Evolutionary conservation across 345 rosid genomes (phyloP).

Genomic region (Carallia brachiata): DNA sequence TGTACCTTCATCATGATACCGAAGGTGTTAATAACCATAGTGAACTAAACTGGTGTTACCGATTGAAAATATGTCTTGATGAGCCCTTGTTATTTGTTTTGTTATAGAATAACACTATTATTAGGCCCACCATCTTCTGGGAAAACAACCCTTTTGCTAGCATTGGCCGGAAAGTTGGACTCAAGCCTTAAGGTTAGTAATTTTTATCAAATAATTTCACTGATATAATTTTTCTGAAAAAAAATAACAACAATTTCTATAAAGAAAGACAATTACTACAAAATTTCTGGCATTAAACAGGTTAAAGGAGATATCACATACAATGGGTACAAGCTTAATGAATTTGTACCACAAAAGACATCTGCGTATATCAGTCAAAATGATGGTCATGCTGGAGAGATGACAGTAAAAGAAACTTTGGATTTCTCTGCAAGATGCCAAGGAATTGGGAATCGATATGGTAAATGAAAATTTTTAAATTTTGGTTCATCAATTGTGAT

Average conservation of each 20-base stretch:
- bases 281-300: constrained; percentile 25
- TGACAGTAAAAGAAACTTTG: constrained; percentile 91
- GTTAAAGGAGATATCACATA: constrained; percentile 63
- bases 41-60: too few species aligned
- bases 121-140: constrained; percentile 94
- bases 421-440: constrained; percentile 95
- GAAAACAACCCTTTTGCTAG: constrained; percentile 74
- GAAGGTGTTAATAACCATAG: too few species aligned
- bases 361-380: constrained; percentile 94
- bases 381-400: constrained; percentile 79
- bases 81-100: background rate
- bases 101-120: constrained; percentile 62
- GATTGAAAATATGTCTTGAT: background rate
- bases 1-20: background rate
- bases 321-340: constrained; percentile 63
- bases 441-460: constrained; percentile 87
- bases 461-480: constrained; percentile 26
- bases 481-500: too few species aligned
- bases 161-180: constrained; percentile 80
- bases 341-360: constrained; percentile 79
- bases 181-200: constrained; percentile 51
- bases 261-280: too few species aligned
- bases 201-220: background rate
- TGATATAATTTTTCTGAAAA: background rate
- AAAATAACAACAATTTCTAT: background rate